phyloP scores from a whole-genome alignment of 805 yeast species.

The Spathaspora boniae region DNA sequence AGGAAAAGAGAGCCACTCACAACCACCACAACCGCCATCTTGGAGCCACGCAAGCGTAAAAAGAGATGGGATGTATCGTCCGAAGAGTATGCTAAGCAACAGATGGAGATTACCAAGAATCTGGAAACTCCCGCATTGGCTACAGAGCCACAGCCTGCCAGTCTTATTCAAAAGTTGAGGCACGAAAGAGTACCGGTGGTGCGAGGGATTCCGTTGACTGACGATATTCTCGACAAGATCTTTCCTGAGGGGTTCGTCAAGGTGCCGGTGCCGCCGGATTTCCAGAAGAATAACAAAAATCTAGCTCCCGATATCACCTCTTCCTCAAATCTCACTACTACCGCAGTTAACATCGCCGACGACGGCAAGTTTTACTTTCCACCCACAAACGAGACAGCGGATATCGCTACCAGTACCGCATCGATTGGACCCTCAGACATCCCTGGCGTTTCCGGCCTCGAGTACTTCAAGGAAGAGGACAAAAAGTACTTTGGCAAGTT shows the following conservation, averaged over 20 bases:
- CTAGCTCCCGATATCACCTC: constrained; percentile 32
- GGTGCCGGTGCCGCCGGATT: constrained; percentile 42
- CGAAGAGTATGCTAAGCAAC: constrained; percentile 23
- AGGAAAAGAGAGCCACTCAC: constrained; percentile 10
- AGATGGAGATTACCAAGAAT: constrained; percentile 2
- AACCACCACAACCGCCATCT: constrained; percentile 3
- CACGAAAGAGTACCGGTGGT: constrained; percentile 22
- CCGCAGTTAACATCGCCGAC: not conserved
- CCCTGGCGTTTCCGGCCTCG: constrained; percentile 64
- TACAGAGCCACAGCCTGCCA: not conserved
- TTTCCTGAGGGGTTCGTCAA: constrained; percentile 52
- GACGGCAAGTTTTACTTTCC: constrained; percentile 48
- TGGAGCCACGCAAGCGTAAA: constrained; percentile 20
- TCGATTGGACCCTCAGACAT: constrained; percentile 34
- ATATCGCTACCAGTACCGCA: constrained; percentile 17
- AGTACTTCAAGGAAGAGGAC: constrained; percentile 70
- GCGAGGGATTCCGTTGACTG: constrained; percentile 36
- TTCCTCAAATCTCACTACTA: constrained; percentile 5
- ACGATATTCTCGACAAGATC: constrained; percentile 43
- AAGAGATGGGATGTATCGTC: constrained; percentile 47
- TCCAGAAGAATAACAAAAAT: constrained; percentile 25
- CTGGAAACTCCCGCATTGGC: not conserved
- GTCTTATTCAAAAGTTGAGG: too few relatives aligned
- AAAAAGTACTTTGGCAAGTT: constrained; percentile 66
- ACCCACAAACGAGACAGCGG: constrained; percentile 34